phyloP scores from a whole-genome alignment of 169 alveolate species.

The Plasmodium vivax region DNA sequence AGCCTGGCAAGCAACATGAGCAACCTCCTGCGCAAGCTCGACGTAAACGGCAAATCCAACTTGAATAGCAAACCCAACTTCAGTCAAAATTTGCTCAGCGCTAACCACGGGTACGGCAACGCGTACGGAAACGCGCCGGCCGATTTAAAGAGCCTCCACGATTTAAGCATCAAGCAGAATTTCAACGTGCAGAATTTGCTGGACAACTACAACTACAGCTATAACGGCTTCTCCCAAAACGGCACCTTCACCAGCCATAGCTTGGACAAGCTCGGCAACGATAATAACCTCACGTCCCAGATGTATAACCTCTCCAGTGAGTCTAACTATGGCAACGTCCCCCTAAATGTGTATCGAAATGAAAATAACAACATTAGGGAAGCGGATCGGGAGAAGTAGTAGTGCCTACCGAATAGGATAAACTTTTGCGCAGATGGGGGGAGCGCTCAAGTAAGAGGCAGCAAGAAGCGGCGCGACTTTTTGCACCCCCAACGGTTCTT shows the following conservation, averaged over 20 bases:
- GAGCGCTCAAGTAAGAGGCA: not conserved
- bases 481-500: not conserved
- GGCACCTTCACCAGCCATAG: not conserved
- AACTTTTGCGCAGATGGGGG: not conserved
- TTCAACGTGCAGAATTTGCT: conserved; percentile 66
- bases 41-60: not conserved
- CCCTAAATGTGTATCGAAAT: conserved; percentile 45
- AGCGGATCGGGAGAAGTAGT: not conserved
- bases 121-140: not conserved
- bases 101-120: not conserved
- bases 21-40: not conserved
- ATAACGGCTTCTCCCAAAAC: conserved; percentile 8
- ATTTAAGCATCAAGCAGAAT: conserved; percentile 34
- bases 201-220: conserved; percentile 61
- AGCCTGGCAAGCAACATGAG: not conserved
- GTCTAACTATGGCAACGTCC: conserved; percentile 9
- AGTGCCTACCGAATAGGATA: not conserved
- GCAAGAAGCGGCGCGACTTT: not conserved
- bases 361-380: conserved; percentile 13
- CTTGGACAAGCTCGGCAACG: not conserved
- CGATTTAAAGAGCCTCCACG: conserved; percentile 7
- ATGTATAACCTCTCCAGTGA: not conserved
- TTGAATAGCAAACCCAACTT: not conserved
- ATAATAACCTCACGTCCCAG: not conserved
- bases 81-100: not conserved